These are phyloP conservation scores for Aspergillus chevalieri DNA, from an alignment of 2,329 filamentous ascomycete genomes.

Conservation along the genomic window DNA sequence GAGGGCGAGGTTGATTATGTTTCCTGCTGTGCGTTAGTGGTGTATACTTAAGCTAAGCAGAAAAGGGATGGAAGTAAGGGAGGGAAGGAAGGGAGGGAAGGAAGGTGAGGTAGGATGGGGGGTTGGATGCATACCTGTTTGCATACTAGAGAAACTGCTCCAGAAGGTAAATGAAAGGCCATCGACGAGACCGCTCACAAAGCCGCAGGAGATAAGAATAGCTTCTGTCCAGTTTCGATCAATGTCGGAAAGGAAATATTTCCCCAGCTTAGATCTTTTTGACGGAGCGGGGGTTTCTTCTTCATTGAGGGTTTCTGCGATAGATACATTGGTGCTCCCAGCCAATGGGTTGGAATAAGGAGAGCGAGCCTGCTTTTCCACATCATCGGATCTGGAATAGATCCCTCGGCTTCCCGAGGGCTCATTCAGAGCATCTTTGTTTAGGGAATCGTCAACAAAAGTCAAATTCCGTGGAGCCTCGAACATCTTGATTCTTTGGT, in stretches of 20 bases:
- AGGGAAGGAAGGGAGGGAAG: not conserved
- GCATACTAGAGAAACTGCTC: slow-evolving; percentile 27
- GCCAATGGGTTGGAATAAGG: not conserved
- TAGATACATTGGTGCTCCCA: not conserved
- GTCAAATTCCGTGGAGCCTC: no score
- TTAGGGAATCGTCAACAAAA: no score
- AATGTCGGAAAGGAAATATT: slow-evolving; percentile 5
- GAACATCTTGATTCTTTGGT: no score
- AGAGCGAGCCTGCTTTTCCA: no score
- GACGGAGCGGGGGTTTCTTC: not conserved
- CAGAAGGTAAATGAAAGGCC: slow-evolving; percentile 24
- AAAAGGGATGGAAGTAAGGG: not conserved
- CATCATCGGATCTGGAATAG: no score
- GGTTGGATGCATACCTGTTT: slow-evolving; percentile 18
- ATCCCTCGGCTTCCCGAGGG: no score
- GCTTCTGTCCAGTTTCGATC: slow-evolving; percentile 5
- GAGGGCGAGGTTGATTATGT: slow-evolving; percentile 31
- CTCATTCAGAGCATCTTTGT: no score
- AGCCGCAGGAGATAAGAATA: slow-evolving; percentile 16
- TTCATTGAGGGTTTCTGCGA: not conserved
- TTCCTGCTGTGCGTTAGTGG: slow-evolving; percentile 16
- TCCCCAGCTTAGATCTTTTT: not conserved
- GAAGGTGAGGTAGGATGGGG: not conserved
- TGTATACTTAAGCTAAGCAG: not conserved
- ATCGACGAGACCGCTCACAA: slow-evolving; percentile 22